Conservation (phyloP, 352 stramenopile genomes). For the Pythium scleroteichum region DNA sequence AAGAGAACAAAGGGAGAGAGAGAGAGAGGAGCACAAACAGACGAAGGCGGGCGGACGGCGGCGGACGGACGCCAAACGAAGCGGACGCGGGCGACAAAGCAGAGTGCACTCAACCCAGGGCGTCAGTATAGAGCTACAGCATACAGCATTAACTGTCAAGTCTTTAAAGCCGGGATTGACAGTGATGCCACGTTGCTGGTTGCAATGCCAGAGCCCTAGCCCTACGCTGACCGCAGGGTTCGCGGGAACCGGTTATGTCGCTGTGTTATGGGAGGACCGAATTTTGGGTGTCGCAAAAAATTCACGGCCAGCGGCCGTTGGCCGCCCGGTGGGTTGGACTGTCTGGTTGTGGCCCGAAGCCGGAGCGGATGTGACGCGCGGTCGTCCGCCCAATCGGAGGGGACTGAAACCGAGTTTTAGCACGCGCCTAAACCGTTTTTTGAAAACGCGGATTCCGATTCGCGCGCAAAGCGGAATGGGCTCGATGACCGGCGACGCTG, state of each 20-base stretch:
- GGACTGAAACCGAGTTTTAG: neutral
- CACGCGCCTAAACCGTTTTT: too few relatives aligned
- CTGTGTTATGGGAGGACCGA: constrained; percentile 6
- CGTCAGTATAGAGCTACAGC: neutral
- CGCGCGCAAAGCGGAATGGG: constrained; percentile 3
- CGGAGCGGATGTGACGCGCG: constrained; percentile 1
- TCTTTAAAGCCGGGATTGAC: neutral
- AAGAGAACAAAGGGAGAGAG: constrained; percentile 6
- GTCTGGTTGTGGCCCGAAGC: neutral
- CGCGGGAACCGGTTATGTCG: constrained; percentile 20
- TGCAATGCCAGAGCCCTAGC: neutral
- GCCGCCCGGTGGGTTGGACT: neutral
- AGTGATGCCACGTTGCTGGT: constrained; percentile 1
- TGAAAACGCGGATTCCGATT: too few relatives aligned
- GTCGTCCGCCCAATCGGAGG: constrained; percentile 1
- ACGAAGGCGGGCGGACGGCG: constrained; percentile 8
- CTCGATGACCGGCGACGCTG: neutral
- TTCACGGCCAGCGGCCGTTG: neutral
- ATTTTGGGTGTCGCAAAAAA: constrained; percentile 17
- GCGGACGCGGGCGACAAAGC: constrained; percentile 13
- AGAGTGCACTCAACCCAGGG: constrained; percentile 13
- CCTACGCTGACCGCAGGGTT: constrained; percentile 21
- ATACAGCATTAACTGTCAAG: neutral
- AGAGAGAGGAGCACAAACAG: constrained; percentile 9
- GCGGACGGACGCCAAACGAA: constrained; percentile 22